Evolutionary conservation across 208 protist genomes (phyloP).

Genomic region (Leishmania mexicana): DNA sequence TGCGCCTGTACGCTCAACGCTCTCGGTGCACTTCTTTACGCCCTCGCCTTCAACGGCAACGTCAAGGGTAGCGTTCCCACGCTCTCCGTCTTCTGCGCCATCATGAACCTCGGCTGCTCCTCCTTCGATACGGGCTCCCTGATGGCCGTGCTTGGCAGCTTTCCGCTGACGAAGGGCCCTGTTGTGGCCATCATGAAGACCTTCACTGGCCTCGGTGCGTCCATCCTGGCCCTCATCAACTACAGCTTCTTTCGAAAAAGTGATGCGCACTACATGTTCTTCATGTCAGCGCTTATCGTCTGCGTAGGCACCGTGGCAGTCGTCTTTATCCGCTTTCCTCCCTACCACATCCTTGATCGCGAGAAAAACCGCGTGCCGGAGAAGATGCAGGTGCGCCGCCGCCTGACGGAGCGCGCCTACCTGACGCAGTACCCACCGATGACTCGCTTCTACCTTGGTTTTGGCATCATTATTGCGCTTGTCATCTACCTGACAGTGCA

Average conservation of each 20-base stretch:
- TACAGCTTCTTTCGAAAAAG: conserved; percentile 49
- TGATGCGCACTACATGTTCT: conserved; percentile 63
- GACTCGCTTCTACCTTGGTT: conserved; percentile 48
- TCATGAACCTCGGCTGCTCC: conserved; percentile 61
- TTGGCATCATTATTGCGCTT: conserved; percentile 37
- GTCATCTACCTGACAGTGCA: conserved; percentile 53
- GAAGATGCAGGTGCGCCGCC: conserved; percentile 37
- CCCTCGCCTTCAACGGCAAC: conserved; percentile 54
- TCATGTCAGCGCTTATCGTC: conserved; percentile 40
- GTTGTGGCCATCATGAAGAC: conserved; percentile 65
- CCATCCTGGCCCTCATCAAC: conserved; percentile 43
- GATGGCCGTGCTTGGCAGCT: conserved; percentile 66
- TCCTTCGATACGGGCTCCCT: conserved; percentile 63
- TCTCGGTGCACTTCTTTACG: conserved; percentile 54
- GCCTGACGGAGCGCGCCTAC: conserved; percentile 59
- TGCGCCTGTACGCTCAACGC: conserved; percentile 27
- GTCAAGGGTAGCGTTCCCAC: conserved; percentile 34
- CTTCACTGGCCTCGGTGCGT: conserved; percentile 51
- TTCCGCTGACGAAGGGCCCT: conserved; percentile 49
- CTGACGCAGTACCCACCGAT: conserved; percentile 57
- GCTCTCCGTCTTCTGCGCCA: conserved; percentile 56
- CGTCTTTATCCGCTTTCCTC: conserved; percentile 49
- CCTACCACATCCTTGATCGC: conserved; percentile 47
- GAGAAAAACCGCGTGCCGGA: conserved; percentile 33
- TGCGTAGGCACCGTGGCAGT: conserved; percentile 30